Percentiles rank a stretch among this genome's conserved stretches.
phyloP scores from a whole-genome alignment of 2,329 filamentous ascomycete species.

The Cercospora brassicicola region DNA sequence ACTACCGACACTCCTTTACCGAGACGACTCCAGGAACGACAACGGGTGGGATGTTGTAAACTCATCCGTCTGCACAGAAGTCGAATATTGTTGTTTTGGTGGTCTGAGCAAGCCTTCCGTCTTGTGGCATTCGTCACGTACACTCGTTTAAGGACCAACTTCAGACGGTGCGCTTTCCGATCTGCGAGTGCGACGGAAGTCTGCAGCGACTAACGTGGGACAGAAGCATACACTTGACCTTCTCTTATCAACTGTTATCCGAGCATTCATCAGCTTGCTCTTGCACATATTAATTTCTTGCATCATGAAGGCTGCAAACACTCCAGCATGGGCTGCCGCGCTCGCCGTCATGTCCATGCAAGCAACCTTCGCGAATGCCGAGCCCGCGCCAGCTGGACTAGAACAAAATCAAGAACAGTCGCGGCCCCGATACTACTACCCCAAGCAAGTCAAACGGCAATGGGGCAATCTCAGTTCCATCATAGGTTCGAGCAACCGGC shows the following conservation, averaged over 20 bases:
- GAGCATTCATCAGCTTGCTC: slow-evolving; percentile 23
- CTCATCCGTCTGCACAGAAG: slow-evolving; percentile 17
- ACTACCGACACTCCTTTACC: slow-evolving; percentile 38
- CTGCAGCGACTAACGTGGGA: slow-evolving; percentile 12
- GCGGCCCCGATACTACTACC: slow-evolving; percentile 51
- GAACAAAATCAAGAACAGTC: slow-evolving; percentile 38
- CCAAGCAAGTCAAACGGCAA: slow-evolving; percentile 49
- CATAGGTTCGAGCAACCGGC: neutral
- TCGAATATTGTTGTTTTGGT: slow-evolving; percentile 23
- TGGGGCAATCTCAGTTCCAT: slow-evolving; percentile 36
- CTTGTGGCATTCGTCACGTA: slow-evolving; percentile 49
- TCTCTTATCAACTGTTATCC: slow-evolving; percentile 12
- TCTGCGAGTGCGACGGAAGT: neutral
- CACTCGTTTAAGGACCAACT: slow-evolving; percentile 50
- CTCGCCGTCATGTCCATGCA: slow-evolving; percentile 47
- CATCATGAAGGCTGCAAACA: slow-evolving; percentile 47
- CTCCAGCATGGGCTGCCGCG: slow-evolving; percentile 50
- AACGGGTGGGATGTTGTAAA: slow-evolving; percentile 33
- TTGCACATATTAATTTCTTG: slow-evolving; percentile 26
- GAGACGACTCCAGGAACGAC: slow-evolving; percentile 17
- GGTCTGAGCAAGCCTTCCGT: slow-evolving; percentile 28
- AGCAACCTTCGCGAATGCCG: slow-evolving; percentile 49
- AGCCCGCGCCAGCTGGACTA: slow-evolving; percentile 51
- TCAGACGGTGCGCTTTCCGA: slow-evolving; percentile 37
- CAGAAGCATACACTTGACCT: slow-evolving; percentile 18